Base-by-base conservation (phyloP, 2,329 filamentous ascomycete species). In the Coniochaeta ligniaria region DNA sequence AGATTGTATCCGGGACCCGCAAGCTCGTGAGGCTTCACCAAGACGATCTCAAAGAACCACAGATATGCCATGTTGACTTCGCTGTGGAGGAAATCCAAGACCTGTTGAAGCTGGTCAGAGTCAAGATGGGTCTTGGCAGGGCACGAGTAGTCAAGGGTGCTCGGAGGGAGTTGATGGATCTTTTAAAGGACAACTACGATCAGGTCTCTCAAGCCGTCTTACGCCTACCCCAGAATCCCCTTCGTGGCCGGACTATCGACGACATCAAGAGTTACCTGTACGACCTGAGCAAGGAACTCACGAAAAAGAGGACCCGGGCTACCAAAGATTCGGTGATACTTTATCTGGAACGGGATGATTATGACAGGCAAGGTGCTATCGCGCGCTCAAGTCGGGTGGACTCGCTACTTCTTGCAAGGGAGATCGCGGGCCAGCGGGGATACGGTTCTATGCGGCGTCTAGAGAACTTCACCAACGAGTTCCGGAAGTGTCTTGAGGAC, bases 401-500 rank as follows among this genome's bases (percentile, higher is more conserved):
- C 0, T 72, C 75, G 0, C 65, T 85, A 3, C 70, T 84, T 0
- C 66, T 83, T 3, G 76, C 80, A 0, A 75, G 83, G 11, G 80
- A 83, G 65, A 69, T 83, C 2, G 71, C 73, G 2, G 81, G 82
- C 0, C 76, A 77, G 43, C 70, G 72, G 12, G 73, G 74, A 0
- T 75, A 79, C 38, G 76, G 77, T 0, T 71, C 72, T 2, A 76
- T 72, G 62, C 72, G 78, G 5, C 67, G 69, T 16, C 77, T 76
- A 4, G 64, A 74, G 20, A 78, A 82, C 63, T 79, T 83, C 38
- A 72, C 72, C 22, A 77, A 76, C 38, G 75, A 78, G 41, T 75
- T 82, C 45, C 74, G 68, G 24, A 77, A 73, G 41, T 69, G 73
- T 26, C 71, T 73, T 6, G 84, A 87, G 64, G 84, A 88, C 60